Evolutionary conservation across 1,284 basidiomycete genomes (phyloP).

Genomic region (Irpex sp.): DNA sequence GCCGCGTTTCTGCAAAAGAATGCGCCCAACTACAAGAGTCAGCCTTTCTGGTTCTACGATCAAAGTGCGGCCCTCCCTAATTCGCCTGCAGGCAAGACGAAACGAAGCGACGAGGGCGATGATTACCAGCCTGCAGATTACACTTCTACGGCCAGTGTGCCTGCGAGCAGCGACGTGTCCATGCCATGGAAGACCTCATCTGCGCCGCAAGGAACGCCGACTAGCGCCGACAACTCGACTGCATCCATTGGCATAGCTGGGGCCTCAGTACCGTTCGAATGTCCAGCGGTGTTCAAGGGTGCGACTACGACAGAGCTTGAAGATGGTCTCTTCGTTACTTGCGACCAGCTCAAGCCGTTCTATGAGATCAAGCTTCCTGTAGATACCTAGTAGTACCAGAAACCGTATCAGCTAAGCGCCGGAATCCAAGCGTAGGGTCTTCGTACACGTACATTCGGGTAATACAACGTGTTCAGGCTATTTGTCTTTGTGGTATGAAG

Average conservation of each 20-base stretch:
- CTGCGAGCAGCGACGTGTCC: not conserved
- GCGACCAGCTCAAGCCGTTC: constrained; percentile 40
- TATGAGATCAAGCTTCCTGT: constrained; percentile 25
- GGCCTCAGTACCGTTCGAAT: constrained; percentile 31
- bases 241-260: not conserved
- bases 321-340: constrained; percentile 44
- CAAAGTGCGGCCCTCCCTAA: constrained; percentile 33
- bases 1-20: constrained; percentile 42
- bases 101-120: constrained; percentile 12
- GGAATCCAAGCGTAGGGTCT: not conserved
- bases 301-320: constrained; percentile 41
- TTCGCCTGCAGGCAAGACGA: constrained; percentile 25
- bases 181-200: not conserved
- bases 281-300: constrained; percentile 38
- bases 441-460: not conserved
- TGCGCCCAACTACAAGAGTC: constrained; percentile 33
- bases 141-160: not conserved
- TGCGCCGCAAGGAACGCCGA: not conserved
- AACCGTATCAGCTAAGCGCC: not conserved
- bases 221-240: constrained; percentile 3
- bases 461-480: not conserved
- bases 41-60: constrained; percentile 52
- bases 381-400: not conserved
- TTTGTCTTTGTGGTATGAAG: not conserved
- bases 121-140: not conserved